Evolutionary conservation across 148 eudicot species (phyloP).

Genomic region (Rhododendron ferrugineum): DNA sequence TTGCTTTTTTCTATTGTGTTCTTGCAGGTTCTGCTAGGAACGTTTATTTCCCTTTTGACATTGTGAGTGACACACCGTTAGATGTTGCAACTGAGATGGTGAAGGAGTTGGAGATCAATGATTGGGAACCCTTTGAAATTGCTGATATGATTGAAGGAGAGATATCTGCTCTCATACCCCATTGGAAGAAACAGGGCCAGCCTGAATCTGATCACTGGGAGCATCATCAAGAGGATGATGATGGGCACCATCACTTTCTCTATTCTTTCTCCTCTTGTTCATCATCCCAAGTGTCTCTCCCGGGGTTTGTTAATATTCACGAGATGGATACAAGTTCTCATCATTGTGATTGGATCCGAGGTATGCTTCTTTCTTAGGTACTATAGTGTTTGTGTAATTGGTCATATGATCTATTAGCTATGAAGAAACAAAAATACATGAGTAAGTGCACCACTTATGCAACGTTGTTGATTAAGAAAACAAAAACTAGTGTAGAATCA

Average conservation of each 20-base stretch:
- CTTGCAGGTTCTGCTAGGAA: slow-evolving; percentile 34
- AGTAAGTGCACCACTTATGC: not conserved
- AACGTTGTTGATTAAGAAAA: not conserved
- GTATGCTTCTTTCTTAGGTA: slow-evolving; percentile 10
- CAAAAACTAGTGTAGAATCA: not conserved
- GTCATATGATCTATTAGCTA: not conserved
- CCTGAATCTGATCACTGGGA: slow-evolving; percentile 16
- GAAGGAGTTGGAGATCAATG: slow-evolving; percentile 46
- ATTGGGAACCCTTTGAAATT: slow-evolving; percentile 44
- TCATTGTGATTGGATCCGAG: slow-evolving; percentile 24
- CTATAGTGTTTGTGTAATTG: not conserved
- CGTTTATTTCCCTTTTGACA: slow-evolving; percentile 47
- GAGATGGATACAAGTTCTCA: slow-evolving; percentile 7
- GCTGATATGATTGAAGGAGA: slow-evolving; percentile 46
- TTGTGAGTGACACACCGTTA: slow-evolving; percentile 32
- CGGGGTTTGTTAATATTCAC: slow-evolving; percentile 16
- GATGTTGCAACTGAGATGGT: slow-evolving; percentile 52
- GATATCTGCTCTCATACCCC: slow-evolving; percentile 36
- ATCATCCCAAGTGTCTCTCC: slow-evolving; percentile 35
- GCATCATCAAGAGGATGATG: slow-evolving; percentile 26
- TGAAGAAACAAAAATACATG: not conserved
- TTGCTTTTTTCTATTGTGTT: not conserved
- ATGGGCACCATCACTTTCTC: slow-evolving; percentile 18
- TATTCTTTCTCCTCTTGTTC: slow-evolving; percentile 31
- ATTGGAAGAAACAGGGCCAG: slow-evolving; percentile 27